phyloP scores from a whole-genome alignment of 2,329 filamentous ascomycete genomes.

The Fusarium foetens region DNA sequence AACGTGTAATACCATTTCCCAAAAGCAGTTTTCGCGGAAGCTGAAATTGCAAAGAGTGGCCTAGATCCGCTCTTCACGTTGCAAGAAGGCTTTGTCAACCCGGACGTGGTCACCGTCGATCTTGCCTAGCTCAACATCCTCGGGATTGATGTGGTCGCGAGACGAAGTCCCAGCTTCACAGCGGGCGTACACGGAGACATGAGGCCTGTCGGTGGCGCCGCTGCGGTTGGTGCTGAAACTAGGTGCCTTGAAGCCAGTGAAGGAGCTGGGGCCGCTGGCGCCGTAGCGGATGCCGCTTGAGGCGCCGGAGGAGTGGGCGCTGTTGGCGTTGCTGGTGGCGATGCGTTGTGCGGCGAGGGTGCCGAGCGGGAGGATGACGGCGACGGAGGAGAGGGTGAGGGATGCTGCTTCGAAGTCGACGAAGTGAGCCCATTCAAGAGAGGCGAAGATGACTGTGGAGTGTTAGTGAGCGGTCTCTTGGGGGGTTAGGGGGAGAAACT shows the following conservation, averaged over 20 bases:
- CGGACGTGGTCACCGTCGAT: constrained; percentile 44
- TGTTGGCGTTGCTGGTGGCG: constrained; percentile 46
- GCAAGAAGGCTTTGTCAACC: constrained; percentile 47
- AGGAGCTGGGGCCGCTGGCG: constrained; percentile 24
- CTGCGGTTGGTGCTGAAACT: constrained; percentile 35
- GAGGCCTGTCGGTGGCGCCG: constrained; percentile 22
- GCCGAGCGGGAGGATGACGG: constrained; percentile 63
- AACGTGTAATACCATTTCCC: constrained; percentile 13
- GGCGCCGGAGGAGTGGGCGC: constrained; percentile 28
- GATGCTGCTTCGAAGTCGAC: constrained; percentile 61
- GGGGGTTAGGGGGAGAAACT: constrained; percentile 16
- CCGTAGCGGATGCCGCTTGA: constrained; percentile 32
- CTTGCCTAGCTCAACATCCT: constrained; percentile 49
- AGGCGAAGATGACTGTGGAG: constrained; percentile 60
- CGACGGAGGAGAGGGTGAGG: constrained; percentile 60
- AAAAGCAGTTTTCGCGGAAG: constrained; percentile 10
- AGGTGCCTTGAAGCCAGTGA: constrained; percentile 37
- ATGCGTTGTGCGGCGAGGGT: constrained; percentile 61
- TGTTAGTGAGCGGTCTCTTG: background rate
- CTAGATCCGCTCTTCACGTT: constrained; percentile 48
- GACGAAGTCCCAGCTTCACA: constrained; percentile 37
- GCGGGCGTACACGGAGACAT: constrained; percentile 41
- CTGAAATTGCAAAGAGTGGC: background rate
- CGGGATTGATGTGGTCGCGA: constrained; percentile 39
- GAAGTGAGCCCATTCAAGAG: constrained; percentile 56